phyloP scores from a whole-genome alignment of 495 filamentous ascomycete species.

The Xylaria grammica region DNA sequence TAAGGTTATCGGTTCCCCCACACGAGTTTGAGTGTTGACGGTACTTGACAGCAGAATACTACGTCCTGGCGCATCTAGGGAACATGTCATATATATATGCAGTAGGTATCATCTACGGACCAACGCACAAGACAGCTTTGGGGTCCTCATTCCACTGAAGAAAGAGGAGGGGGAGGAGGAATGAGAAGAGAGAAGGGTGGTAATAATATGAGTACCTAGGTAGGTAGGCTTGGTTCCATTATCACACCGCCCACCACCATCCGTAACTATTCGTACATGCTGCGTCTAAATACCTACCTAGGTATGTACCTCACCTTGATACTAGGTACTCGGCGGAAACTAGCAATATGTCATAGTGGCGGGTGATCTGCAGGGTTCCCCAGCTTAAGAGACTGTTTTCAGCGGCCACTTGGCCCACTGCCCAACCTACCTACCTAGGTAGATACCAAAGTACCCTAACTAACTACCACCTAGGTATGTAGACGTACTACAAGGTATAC shows the following conservation, averaged over 20 bases:
- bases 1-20: neutral
- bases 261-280: too few relatives aligned
- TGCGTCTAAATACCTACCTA: neutral
- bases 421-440: neutral
- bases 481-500: too few relatives aligned
- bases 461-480: too few relatives aligned
- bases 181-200: neutral
- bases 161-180: too few relatives aligned
- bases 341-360: slow-evolving; percentile 22
- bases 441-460: neutral
- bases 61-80: slow-evolving; percentile 2
- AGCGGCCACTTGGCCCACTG: neutral
- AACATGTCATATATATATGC: neutral
- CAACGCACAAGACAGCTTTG: too few relatives aligned
- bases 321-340: neutral
- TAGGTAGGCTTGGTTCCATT: too few relatives aligned
- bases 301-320: too few relatives aligned
- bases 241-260: too few relatives aligned
- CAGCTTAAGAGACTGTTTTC: slow-evolving; percentile 21
- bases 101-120: too few relatives aligned
- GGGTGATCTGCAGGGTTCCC: slow-evolving; percentile 25
- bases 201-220: too few relatives aligned
- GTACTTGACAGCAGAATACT: slow-evolving; percentile 7
- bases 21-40: slow-evolving; percentile 17
- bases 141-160: too few relatives aligned